Conservation (phyloP, 2,329 filamentous ascomycete genomes). For the Calonectria hongkongensis region DNA sequence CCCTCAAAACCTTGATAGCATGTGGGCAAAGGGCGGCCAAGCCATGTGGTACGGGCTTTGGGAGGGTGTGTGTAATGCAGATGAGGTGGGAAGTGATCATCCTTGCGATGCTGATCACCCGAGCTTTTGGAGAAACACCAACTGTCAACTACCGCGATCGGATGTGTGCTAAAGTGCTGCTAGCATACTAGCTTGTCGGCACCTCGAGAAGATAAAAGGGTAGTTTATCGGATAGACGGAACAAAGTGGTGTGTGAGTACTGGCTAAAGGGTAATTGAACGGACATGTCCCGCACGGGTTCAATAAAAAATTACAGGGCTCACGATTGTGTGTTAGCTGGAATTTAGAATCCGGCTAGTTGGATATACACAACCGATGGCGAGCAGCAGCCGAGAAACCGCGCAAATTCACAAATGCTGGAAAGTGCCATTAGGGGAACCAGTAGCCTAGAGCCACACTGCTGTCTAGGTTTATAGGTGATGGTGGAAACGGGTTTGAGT, state of each 20-base stretch:
- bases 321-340: background rate
- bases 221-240: background rate
- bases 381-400: background rate
- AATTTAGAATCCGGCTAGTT: conserved; percentile 7
- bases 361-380: background rate
- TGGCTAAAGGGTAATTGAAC: background rate
- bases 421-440: background rate
- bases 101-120: conserved; percentile 22
- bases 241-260: background rate
- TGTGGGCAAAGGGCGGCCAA: background rate
- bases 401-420: background rate
- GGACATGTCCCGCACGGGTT: background rate
- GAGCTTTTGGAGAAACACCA: background rate
- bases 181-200: too few species aligned
- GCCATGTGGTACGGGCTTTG: conserved; percentile 5
- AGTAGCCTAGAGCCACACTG: conserved; percentile 10
- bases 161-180: background rate
- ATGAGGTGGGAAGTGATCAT: conserved; percentile 14
- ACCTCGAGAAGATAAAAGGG: background rate
- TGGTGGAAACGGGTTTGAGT: conserved; percentile 16
- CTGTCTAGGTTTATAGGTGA: background rate
- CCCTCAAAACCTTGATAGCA: conserved; percentile 22
- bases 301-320: background rate
- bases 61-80: conserved; percentile 19
- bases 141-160: background rate